Base-by-base conservation (phyloP, 1,284 basidiomycete genomes). In the Ustilago hordei region DNA sequence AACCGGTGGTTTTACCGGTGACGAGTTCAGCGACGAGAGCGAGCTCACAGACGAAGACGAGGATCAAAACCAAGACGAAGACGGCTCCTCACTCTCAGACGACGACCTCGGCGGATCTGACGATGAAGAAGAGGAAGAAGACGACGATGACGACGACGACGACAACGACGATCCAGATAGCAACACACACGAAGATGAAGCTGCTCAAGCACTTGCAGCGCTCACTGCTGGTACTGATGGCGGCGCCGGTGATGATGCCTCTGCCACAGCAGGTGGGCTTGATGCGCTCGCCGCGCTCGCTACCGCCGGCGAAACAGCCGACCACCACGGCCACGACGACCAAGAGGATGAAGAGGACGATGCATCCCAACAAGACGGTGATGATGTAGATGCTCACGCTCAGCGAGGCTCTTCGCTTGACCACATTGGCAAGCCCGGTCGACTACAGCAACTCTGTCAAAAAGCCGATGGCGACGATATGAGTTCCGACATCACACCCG, bases 11-110 rank as follows among this genome's bases (percentile, higher is more conserved):
- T 79, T 73, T 60, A 76, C 78, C 36, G 73, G 65, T 43, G 76
- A 81, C 64, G 79, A 76, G 53, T 71, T 82, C 60, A 81, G 80
- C 59, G 78, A 72, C 58, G 81, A 81, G 52, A 82, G 81, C 68
- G 81, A 82, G 41, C 74, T 79, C 55, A 79, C 78, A 28, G 78
- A 79, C 57, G 75, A 79, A 38, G 75, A 78, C 5, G 75, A 78
- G 35, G 75, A 78, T 34, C 66, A 76, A 47, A 66, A 74, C 61
- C 64, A 73, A 39, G 72, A 75, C 39, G 76, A 75, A 38, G 76
- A 78, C 34, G 71, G 39, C 6, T 76, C 74, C 3, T 76, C 74
- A 1, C 64, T 72, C 17, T 72, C 69, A 8, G 75, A 77, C 38
- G 75, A 77, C 39, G 75, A 77, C 36, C 63, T 77, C 13, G 75